A percentile compares a stretch with the other conserved stretches of the same genome.
These are phyloP conservation scores for Diversispora eburnea DNA, from an alignment of 192 early-diverging fungal species.

Conservation along the genomic window DNA sequence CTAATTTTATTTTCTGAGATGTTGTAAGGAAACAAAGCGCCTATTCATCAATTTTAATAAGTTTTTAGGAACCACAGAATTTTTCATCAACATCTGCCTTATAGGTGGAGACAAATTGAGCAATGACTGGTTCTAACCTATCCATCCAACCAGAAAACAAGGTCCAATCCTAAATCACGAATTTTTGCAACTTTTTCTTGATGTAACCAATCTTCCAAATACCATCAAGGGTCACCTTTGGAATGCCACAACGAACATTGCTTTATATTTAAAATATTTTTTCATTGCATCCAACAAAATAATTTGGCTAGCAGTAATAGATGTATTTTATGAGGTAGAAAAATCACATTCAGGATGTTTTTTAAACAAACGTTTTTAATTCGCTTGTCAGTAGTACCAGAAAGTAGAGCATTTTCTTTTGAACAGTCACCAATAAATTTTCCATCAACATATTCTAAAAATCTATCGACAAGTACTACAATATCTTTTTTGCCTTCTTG, in stretches of 20 bases:
- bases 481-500: conserved; percentile 8
- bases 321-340: conserved; percentile 7
- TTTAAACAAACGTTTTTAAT: conserved; percentile 12
- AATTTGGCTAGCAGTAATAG: conserved; percentile 16
- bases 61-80: conserved; percentile 12
- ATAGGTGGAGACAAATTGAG: conserved; percentile 18
- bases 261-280: background rate
- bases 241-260: conserved; percentile 13
- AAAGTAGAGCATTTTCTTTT: background rate
- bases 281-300: conserved; percentile 20
- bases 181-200: background rate
- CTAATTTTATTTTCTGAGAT: background rate
- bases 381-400: background rate
- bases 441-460: background rate
- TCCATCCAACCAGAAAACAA: background rate
- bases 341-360: conserved; percentile 20
- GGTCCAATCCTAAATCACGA: background rate
- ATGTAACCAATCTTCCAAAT: background rate
- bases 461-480: background rate
- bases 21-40: conserved; percentile 6
- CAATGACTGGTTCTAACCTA: conserved; percentile 18
- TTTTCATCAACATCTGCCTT: conserved; percentile 15
- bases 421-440: conserved; percentile 17
- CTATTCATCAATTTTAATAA: conserved; percentile 4
- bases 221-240: conserved; percentile 21